These are phyloP conservation scores for Iberis amara DNA, from an alignment of 441 rosid species.

Conservation along the genomic window DNA sequence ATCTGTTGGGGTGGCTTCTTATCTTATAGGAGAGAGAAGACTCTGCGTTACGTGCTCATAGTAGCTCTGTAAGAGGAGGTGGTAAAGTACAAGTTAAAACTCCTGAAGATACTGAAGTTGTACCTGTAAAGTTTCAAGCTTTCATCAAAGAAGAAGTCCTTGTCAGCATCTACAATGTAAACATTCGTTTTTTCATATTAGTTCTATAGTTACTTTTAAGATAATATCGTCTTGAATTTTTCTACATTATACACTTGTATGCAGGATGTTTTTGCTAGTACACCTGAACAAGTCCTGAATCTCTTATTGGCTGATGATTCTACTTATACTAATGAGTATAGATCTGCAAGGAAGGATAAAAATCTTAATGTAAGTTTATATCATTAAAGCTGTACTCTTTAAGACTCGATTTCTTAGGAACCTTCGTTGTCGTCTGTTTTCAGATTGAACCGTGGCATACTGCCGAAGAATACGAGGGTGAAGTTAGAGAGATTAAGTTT, in stretches of 20 bases:
- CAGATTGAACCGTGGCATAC: constrained; percentile 95
- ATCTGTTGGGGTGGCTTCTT: constrained; percentile 18
- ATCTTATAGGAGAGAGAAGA: constrained; percentile 69
- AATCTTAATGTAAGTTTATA: constrained; percentile 60
- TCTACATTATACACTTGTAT: constrained; percentile 27
- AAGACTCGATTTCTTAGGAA: constrained; percentile 7
- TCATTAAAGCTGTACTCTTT: not conserved
- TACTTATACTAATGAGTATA: constrained; percentile 56
- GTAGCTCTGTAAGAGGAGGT: constrained; percentile 73
- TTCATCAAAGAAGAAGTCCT: constrained; percentile 89
- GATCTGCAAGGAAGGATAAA: constrained; percentile 69
- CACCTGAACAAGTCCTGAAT: constrained; percentile 62
- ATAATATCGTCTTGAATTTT: constrained; percentile 7
- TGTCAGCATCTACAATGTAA: constrained; percentile 62
- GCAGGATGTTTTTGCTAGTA: constrained; percentile 74
- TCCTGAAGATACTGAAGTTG: constrained; percentile 47
- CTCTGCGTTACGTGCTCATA: constrained; percentile 87
- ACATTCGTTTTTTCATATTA: constrained; percentile 18
- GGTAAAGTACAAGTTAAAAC: constrained; percentile 34
- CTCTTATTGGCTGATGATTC: constrained; percentile 67
- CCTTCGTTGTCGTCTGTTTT: constrained; percentile 28
- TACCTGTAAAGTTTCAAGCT: constrained; percentile 55
- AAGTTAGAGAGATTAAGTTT: constrained; percentile 90
- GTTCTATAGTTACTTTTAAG: constrained; percentile 17
- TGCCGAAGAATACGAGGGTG: constrained; percentile 89